Evolutionary conservation across 345 rosid species (phyloP), one percentile per base, ranked within the genome.

Genomic region (Eucalyptus shirleyi): DNA sequence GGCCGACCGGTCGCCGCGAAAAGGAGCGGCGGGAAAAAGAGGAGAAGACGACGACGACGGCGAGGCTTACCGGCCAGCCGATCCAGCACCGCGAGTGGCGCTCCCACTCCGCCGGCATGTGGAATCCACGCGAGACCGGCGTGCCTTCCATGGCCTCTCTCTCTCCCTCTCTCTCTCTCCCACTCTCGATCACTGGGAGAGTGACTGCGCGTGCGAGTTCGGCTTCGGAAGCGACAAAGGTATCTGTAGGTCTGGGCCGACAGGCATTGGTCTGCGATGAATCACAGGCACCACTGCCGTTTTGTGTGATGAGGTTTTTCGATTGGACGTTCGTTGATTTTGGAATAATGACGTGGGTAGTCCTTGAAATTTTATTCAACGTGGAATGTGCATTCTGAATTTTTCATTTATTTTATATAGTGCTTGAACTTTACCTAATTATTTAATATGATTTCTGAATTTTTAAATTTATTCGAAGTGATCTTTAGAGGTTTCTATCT

Each of bases 91-190:
- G 97, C 2, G 97, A 96, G 91, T 98, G 99, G 89, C 94, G 90
- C 90, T 96, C 99, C 99, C 99, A 98, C 92, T 98, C 99, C 83
- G 99, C 99, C 89, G 99, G 99, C 99, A 98, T 98, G 88, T 86
- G 92, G 87, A 50, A 97, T 60, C 99, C 98, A 89, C 93, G 95
- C 67, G 88, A 87, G 88, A 87, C 92, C 50, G 99, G 99, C 60
- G 95, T 88, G 34, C 92, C 98, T 23, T 90, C 82, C 91, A 93
- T 49, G n/a, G 93, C 95, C 95, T 89, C 90, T 37, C 34, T 47
- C 45, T 50, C 50, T 50, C 82, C 30, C 90, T 89, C 86, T 87
- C 86, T 67, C 80, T 53, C 59, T 18, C 49, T 44, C 80, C 32
- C 59, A 12, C 47, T 44, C 56, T 45, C 40, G 3, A 28, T 26